Base-by-base conservation (phyloP, 345 rosid genomes). In the Lenwebbia sp. region DNA sequence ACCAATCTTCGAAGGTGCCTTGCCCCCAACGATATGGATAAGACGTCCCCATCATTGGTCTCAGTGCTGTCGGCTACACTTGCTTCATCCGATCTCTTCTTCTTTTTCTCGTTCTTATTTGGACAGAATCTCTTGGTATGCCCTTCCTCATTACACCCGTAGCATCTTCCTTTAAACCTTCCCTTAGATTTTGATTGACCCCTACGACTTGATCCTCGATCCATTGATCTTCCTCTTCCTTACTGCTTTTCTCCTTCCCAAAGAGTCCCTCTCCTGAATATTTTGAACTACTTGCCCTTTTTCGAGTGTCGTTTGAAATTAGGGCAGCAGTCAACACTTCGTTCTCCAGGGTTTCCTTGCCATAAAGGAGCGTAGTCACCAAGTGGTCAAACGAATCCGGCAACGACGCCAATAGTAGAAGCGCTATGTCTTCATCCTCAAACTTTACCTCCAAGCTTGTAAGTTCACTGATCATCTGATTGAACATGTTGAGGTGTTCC, bases 241-340 rank as follows among this genome's bases (percentile, higher is more conserved):
- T 58, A n/a, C 0, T 0, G 0, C 0, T 58, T 58, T n/a, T 58
- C 33, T 58, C 70, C 8, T 58, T 58, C 0, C 14, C 30, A 58
- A 58, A 58, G 70, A 58, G 37, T 13, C 19, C 0, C 15, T 58
- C 33, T n/a, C 70, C 8, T 15, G 0, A 58, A 58, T 4, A 58
- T n/a, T 58, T n/a, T 58, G 70, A 58, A 58, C 0, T n/a, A 58
- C 33, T n/a, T 58, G 19, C 37, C 37, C 70, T 58, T 58, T n/a
- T 58, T 58, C 7, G 1, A 1, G 70, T 58, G 10, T 6, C 0
- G 19, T 58, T 58, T 58, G 7, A 58, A 58, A 58, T 58, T 58
- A 58, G 37, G 19, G 70, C 9, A 13, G 3, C 15, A 58, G 0
- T 58, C 30, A 58, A 19, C 37, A 13, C 19, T n/a, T 1, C 1